Conservation (phyloP, 495 filamentous ascomycete species). For the Hyaloscypha bicolor region DNA sequence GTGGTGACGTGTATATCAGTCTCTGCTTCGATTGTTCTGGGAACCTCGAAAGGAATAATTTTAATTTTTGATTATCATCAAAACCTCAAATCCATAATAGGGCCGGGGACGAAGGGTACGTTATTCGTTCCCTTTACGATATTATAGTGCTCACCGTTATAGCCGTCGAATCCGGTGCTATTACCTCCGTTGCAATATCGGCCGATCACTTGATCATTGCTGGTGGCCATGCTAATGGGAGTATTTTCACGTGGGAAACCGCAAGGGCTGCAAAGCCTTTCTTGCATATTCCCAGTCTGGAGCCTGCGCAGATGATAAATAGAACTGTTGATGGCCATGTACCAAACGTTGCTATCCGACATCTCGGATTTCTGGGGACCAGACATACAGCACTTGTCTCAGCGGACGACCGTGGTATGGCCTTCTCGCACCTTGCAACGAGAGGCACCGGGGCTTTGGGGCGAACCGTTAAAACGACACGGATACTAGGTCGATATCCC, state of each 20-base stretch:
- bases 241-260: conserved; percentile 97
- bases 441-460: conserved; percentile 85
- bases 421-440: conserved; percentile 95
- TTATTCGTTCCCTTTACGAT: conserved; percentile 5
- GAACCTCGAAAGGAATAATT: conserved; percentile 91
- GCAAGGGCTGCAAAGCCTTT: conserved; percentile 80
- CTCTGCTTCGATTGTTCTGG: conserved; percentile 85
- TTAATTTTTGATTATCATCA: conserved; percentile 97
- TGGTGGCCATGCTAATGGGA: conserved; percentile 83
- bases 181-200: conserved; percentile 87
- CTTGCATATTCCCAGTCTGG: conserved; percentile 79
- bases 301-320: conserved; percentile 62
- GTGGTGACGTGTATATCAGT: conserved; percentile 88
- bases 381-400: conserved; percentile 96
- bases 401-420: conserved; percentile 95
- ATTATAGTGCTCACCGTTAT: conserved; percentile 30
- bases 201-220: conserved; percentile 92
- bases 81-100: conserved; percentile 89
- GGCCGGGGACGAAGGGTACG: conserved; percentile 89
- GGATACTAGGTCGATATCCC: conserved; percentile 92
- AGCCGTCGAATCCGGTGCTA: conserved; percentile 89
- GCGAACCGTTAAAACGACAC: conserved; percentile 82
- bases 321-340: conserved; percentile 80
- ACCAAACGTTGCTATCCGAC: conserved; percentile 72
- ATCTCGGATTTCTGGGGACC: conserved; percentile 93